These are phyloP conservation scores for Linderina pennispora DNA, from an alignment of 192 early-diverging fungal species.

Conservation along the genomic window DNA sequence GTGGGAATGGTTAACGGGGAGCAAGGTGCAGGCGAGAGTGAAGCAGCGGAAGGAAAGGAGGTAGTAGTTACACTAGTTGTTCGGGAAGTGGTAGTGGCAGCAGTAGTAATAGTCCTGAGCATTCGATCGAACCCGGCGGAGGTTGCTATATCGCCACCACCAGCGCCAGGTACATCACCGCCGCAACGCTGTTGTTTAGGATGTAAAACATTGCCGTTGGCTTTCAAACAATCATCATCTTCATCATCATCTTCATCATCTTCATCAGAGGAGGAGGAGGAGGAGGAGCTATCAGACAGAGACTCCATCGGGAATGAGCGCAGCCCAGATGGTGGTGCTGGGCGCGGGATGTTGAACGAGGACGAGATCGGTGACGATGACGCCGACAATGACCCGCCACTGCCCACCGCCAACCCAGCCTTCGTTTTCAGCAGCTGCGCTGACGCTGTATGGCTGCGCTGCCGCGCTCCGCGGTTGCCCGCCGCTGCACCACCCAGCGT, in stretches of 20 bases:
- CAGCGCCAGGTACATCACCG: no score
- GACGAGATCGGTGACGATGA: slow-evolving; percentile 25
- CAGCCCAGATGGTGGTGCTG: slow-evolving; percentile 16
- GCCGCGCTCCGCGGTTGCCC: slow-evolving; percentile 4
- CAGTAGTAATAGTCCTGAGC: no score
- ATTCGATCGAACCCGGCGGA: no score
- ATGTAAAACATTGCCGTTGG: no score
- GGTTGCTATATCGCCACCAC: no score
- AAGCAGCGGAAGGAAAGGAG: background rate
- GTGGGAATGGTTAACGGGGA: background rate
- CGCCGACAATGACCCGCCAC: slow-evolving; percentile 6
- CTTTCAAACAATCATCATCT: no score
- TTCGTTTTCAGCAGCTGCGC: background rate
- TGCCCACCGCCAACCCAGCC: no score
- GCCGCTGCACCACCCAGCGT: slow-evolving; percentile 34
- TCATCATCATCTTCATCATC: background rate
- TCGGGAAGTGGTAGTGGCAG: no score
- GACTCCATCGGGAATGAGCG: slow-evolving; percentile 10
- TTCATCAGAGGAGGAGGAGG: no score
- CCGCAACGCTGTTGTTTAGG: no score
- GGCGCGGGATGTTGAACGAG: no score
- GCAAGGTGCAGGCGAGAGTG: background rate
- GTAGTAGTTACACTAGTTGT: background rate
- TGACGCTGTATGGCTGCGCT: slow-evolving; percentile 20
- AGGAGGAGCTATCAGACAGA: slow-evolving; percentile 7